Conservation (phyloP, 2,329 filamentous ascomycete genomes). For the Tolypocladium cylindrosporum region DNA sequence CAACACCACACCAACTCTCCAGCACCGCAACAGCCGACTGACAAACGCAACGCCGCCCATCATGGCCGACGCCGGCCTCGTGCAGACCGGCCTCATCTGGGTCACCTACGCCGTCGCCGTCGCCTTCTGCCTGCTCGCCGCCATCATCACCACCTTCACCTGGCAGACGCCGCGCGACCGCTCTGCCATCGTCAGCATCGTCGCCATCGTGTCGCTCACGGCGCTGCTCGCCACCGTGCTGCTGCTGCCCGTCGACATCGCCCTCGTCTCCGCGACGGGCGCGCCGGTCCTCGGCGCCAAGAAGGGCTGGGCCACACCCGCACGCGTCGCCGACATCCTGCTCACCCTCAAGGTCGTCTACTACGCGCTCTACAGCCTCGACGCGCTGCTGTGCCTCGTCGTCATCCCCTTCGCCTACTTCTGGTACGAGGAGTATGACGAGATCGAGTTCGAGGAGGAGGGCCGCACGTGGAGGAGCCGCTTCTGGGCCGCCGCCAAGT, state of each 20-base stretch:
- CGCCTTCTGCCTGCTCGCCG: conserved; percentile 62
- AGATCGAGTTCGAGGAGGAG: conserved; percentile 77
- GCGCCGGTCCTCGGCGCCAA: conserved; percentile 66
- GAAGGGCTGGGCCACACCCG: conserved; percentile 89
- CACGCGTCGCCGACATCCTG: conserved; percentile 67
- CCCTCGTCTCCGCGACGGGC: conserved; percentile 82
- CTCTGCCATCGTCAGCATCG: conserved; percentile 67
- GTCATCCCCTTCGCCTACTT: conserved; percentile 96
- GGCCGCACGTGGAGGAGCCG: conserved; percentile 60
- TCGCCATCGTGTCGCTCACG: conserved; percentile 81
- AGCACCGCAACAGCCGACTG: neutral
- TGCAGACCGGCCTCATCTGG: conserved; percentile 91
- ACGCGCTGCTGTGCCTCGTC: conserved; percentile 79
- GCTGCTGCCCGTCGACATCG: conserved; percentile 89
- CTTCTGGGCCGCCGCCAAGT: conserved; percentile 79
- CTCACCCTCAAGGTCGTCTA: conserved; percentile 80
- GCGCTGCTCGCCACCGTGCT: conserved; percentile 85
- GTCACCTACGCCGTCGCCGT: conserved; percentile 81
- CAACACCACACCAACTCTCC: neutral
- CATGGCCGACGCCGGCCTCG: conserved; percentile 45
- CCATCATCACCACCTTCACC: conserved; percentile 77
- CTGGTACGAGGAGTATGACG: conserved; percentile 95
- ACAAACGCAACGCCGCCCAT: conserved; percentile 4
- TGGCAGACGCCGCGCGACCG: conserved; percentile 88
- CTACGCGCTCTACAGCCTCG: conserved; percentile 84